Evolutionary conservation across 768 basidiomycete species (phyloP), one percentile per base, ranked within the genome.

Genomic region (Cytidiella melzeri): DNA sequence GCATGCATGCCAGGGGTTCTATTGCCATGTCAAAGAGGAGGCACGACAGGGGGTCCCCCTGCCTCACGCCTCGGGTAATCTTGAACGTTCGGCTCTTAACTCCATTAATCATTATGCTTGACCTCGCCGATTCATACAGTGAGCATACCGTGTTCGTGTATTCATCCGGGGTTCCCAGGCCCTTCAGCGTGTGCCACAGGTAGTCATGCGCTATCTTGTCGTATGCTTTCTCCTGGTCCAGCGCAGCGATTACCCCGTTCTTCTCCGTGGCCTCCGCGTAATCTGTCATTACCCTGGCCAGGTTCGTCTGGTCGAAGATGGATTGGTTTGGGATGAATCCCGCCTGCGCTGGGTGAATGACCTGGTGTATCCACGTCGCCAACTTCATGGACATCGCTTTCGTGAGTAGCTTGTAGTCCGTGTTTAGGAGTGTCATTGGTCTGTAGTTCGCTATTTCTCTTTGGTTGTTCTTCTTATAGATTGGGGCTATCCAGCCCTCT

Each of bases 201-300:
- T 61, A 61, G 13, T 57, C 48, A 27, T 61, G 59, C 7, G 42
- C 36, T 12, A 60, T 58, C 34, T 36, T 41, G 43, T 60, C 56
- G 45, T 60, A 57, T 18, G 57, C 57, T 28, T 59, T 59, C 30
- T 57, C 58, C 48, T 60, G 58, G 48, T 60, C 58, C 0, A 60
- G 40, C 4, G 48, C 48, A 10, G 42, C 27, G 42, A 60, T 54
- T 3, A 38, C 18, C 1, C 59, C 59, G 36, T 60, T 48, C 25
- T 52, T 23, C 21, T 57, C 49, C 2, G 21, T 57, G 1, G 50
- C 39, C 25, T 60, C 55, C 12, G 57, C 53, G 19, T 41, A 50
- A 23, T 59, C 50, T 12, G 40, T 41, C 21, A 60, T 53, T 1
- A 45, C 2, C n/a, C 47, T 43, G 7, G 55, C 48, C 12, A 59